A percentile compares a stretch with the other conserved stretches of the same genome.
Conservation (phyloP, 2,329 filamentous ascomycete genomes). For the Apiospora hydei region DNA sequence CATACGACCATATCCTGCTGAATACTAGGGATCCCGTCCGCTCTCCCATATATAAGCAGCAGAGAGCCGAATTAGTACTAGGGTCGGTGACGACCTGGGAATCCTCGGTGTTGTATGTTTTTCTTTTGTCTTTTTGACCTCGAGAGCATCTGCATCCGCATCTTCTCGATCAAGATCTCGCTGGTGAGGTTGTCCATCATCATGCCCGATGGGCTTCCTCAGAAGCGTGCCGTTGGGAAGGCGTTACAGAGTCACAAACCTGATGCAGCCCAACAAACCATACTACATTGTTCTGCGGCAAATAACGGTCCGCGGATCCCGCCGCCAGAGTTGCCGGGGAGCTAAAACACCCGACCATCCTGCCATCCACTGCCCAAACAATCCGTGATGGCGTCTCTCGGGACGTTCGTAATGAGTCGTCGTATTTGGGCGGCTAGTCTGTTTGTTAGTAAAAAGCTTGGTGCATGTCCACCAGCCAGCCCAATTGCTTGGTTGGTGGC, state of each 20-base stretch:
- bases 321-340: background rate
- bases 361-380: background rate
- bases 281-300: background rate
- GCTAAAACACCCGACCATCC: background rate
- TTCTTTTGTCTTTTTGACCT: too few relatives aligned
- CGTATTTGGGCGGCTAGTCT: background rate
- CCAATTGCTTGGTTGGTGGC: background rate
- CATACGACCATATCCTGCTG: slow-evolving; percentile 9
- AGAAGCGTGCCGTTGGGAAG: too few relatives aligned
- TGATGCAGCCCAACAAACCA: background rate
- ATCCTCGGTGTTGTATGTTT: too few relatives aligned
- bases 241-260: background rate
- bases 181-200: too few relatives aligned
- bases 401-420: background rate
- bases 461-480: background rate
- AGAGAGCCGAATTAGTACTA: background rate
- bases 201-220: too few relatives aligned
- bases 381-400: background rate
- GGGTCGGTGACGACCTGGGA: too few relatives aligned
- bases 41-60: slow-evolving; percentile 14
- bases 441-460: background rate
- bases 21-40: slow-evolving; percentile 14
- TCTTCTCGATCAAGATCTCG: too few relatives aligned
- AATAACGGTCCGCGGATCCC: background rate
- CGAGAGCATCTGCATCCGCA: too few relatives aligned